Evolutionary conservation across 805 yeast genomes (phyloP), one percentile per base, ranked within the genome.

Genomic region (Hanseniaspora taiwanica): DNA sequence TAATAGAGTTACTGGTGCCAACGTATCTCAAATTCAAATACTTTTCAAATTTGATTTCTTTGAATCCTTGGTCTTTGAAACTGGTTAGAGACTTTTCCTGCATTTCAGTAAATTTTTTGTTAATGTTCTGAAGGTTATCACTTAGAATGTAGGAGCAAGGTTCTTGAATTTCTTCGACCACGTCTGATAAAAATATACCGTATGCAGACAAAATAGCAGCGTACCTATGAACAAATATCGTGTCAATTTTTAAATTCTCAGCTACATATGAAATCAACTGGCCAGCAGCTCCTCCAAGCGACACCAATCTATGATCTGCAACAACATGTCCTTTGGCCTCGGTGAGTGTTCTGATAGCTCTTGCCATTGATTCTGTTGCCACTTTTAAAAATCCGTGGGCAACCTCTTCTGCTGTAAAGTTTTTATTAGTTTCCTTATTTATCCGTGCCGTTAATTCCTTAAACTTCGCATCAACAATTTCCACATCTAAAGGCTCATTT

Each of bases 241-340:
- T 72, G 10, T 65, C 56, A 37, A 85, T 80, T 7, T 86, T 86
- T 44, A 85, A 64, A 20, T 71, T 68, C 42, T 72, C 67, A 1
- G 94, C 94, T 27, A 85, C 76, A 8, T 81, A 76, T 37, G 73
- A 76, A 2, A 91, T 87, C 58, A 82, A 87, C 59, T 85, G 95
- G 7, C 95, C 95, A 40, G 95, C 95, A 20, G 94, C 94, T 37
- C 95, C 95, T 36, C 95, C 95, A 60, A 85, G 85, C 2, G 89
- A 71, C 1, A 86, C 93, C 44, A 85, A 60, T 43, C 79, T 63
- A 55, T 85, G 94, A 9, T 70, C 63, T 8, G 80, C 55, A 1
- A 76, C 68, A 33, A 72, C 67, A 52, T 76, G 75, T 4, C 95
- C 95, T 52, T 77, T 82, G 2, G 89, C 83, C 54, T 84, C 95